A percentile compares a stretch with the other conserved stretches of the same genome.
phyloP scores from a whole-genome alignment of 192 early-diverging fungal species.

The Bifiguratus adelaidae region DNA sequence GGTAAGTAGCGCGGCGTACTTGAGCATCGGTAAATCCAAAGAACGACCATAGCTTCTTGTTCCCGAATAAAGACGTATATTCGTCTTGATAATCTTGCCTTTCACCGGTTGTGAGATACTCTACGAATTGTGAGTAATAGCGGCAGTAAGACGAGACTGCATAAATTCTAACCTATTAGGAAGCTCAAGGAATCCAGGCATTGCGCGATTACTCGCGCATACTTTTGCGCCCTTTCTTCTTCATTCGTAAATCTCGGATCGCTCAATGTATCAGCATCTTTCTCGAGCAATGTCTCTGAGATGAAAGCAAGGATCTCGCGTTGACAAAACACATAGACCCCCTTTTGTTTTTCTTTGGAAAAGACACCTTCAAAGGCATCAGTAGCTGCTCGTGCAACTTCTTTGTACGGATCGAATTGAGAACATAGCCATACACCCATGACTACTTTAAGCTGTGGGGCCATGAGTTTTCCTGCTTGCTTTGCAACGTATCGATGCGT shows the following conservation, averaged over 20 bases:
- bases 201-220: slow-evolving; percentile 51
- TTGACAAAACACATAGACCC: slow-evolving; percentile 71
- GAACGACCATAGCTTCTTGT: too few species aligned
- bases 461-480: slow-evolving; percentile 63
- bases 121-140: too few species aligned
- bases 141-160: too few species aligned
- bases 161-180: slow-evolving; percentile 32
- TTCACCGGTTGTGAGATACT: too few species aligned
- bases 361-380: slow-evolving; percentile 76
- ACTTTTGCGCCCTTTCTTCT: slow-evolving; percentile 69
- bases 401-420: slow-evolving; percentile 73
- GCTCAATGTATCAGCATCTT: slow-evolving; percentile 75
- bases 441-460: slow-evolving; percentile 69
- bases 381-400: slow-evolving; percentile 53
- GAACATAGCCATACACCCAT: slow-evolving; percentile 77
- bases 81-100: too few species aligned
- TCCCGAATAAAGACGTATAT: too few species aligned
- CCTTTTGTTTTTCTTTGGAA: slow-evolving; percentile 58
- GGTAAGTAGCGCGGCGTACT: too few species aligned
- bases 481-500: slow-evolving; percentile 58
- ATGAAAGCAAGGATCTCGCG: slow-evolving; percentile 62
- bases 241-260: slow-evolving; percentile 61
- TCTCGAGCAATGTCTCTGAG: slow-evolving; percentile 53
- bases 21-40: too few species aligned
- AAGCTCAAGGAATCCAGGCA: slow-evolving; percentile 43